Conservation (phyloP, 1,139 yeast genomes). For the Yamadazyma triangularis region DNA sequence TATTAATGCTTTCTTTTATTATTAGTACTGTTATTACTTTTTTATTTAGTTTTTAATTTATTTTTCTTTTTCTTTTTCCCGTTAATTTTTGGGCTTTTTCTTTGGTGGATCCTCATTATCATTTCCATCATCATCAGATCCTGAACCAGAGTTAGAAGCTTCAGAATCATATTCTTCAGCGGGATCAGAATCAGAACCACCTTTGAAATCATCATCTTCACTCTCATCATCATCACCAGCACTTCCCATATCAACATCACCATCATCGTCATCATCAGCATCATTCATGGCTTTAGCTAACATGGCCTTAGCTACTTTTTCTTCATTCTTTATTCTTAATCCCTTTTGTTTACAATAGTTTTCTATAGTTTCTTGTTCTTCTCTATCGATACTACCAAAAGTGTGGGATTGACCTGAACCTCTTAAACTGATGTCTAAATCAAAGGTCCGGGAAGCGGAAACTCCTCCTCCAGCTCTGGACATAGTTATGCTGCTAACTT, state of each 20-base stretch:
- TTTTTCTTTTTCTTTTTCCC: too few relatives aligned
- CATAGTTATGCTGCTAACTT: slow-evolving; percentile 70
- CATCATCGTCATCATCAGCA: slow-evolving; percentile 65
- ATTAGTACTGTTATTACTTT: too few relatives aligned
- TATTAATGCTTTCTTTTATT: too few relatives aligned
- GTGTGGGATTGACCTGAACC: slow-evolving; percentile 68
- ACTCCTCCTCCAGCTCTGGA: slow-evolving; percentile 85
- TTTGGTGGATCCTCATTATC: slow-evolving; percentile 41
- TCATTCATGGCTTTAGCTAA: slow-evolving; percentile 73
- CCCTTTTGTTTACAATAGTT: slow-evolving; percentile 73
- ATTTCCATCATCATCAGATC: slow-evolving; percentile 15
- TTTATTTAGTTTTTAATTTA: too few relatives aligned
- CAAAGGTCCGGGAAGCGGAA: slow-evolving; percentile 86
- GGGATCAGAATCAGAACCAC: slow-evolving; percentile 61
- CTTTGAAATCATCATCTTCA: slow-evolving; percentile 64
- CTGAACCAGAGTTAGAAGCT: slow-evolving; percentile 37
- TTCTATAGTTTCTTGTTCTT: slow-evolving; percentile 81
- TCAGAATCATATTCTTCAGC: slow-evolving; percentile 90
- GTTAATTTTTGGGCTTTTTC: slow-evolving; percentile 40
- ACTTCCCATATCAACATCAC: slow-evolving; percentile 66
- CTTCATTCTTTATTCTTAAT: slow-evolving; percentile 80
- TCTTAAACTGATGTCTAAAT: slow-evolving; percentile 71
- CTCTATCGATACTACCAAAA: slow-evolving; percentile 86
- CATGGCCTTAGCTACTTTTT: slow-evolving; percentile 78
- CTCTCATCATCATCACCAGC: slow-evolving; percentile 69